These are phyloP conservation scores for Pseudogymnoascus verrucosus DNA, from an alignment of 2,329 filamentous ascomycete genomes.

Conservation along the genomic window DNA sequence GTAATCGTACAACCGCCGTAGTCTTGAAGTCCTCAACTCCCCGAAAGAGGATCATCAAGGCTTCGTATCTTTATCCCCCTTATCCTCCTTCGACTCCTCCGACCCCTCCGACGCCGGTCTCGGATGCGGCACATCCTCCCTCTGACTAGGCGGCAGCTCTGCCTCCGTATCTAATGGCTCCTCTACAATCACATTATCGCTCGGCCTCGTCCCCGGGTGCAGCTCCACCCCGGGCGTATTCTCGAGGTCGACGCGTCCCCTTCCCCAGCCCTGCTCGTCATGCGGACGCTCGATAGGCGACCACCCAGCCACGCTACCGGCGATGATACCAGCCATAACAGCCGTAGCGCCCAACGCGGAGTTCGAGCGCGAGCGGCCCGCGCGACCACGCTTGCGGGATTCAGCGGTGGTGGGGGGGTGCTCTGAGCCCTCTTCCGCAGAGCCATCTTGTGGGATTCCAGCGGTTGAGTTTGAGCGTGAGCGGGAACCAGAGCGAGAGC, in stretches of 20 bases:
- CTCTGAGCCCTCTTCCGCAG: conserved; percentile 43
- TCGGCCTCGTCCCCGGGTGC: conserved; percentile 40
- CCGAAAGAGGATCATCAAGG: not conserved
- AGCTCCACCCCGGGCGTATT: conserved; percentile 36
- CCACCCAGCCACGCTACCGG: conserved; percentile 69
- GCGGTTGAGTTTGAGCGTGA: conserved; percentile 59
- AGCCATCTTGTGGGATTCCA: conserved; percentile 51
- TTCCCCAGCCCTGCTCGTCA: conserved; percentile 44
- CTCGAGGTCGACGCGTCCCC: conserved; percentile 31
- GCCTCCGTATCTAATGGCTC: conserved; percentile 26
- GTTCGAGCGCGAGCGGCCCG: conserved; percentile 53
- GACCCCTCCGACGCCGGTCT: not conserved
- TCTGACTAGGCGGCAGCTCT: conserved; percentile 23
- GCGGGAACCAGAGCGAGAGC: conserved; percentile 55
- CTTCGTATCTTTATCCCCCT: not conserved
- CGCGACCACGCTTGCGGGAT: conserved; percentile 57
- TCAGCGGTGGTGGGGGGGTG: conserved; percentile 48
- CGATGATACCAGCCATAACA: conserved; percentile 78
- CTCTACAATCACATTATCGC: conserved; percentile 38
- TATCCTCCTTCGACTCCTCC: not conserved
- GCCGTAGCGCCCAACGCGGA: conserved; percentile 67
- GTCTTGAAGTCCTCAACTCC: not conserved
- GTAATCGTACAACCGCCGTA: not conserved
- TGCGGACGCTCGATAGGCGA: conserved; percentile 63
- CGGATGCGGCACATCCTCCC: conserved; percentile 6